Evolutionary conservation across 345 rosid species (phyloP).

Genomic region (Crucihimalaya himalaica): DNA sequence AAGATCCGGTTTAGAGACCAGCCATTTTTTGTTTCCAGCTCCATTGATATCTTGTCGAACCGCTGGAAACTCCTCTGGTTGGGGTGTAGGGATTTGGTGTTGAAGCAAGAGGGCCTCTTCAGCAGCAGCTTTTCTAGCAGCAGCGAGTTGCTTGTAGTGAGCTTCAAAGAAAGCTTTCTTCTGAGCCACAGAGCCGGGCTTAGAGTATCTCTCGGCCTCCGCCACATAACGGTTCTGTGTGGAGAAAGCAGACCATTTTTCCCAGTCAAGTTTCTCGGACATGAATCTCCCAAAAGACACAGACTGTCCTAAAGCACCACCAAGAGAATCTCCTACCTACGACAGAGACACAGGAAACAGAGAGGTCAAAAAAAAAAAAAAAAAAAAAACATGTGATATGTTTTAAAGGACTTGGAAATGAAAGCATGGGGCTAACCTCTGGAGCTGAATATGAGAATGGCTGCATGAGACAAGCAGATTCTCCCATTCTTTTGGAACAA

Average conservation of each 20-base stretch:
- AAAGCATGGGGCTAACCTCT: conserved; percentile 45
- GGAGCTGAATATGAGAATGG: conserved; percentile 78
- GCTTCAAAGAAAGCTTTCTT: conserved; percentile 90
- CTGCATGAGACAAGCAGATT: conserved; percentile 80
- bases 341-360: conserved; percentile 24
- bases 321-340: conserved; percentile 53
- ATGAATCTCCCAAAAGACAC: conserved; percentile 87
- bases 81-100: conserved; percentile 33
- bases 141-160: conserved; percentile 80
- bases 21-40: conserved; percentile 15
- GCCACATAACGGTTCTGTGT: conserved; percentile 68
- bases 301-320: conserved; percentile 70
- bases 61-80: conserved; percentile 18
- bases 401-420: not conserved
- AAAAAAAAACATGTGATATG: not conserved
- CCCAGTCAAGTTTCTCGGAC: conserved; percentile 91
- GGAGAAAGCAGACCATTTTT: conserved; percentile 83
- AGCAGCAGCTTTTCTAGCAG: conserved; percentile 69
- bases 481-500: conserved; percentile 59
- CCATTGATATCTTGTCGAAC: conserved; percentile 22
- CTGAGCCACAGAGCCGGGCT: conserved; percentile 85
- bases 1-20: conserved; percentile 14
- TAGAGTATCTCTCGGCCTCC: conserved; percentile 75
- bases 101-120: conserved; percentile 64
- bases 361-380: not conserved